Conservation (phyloP, 1,139 yeast genomes). For the Scheffersomyces quercinus region DNA sequence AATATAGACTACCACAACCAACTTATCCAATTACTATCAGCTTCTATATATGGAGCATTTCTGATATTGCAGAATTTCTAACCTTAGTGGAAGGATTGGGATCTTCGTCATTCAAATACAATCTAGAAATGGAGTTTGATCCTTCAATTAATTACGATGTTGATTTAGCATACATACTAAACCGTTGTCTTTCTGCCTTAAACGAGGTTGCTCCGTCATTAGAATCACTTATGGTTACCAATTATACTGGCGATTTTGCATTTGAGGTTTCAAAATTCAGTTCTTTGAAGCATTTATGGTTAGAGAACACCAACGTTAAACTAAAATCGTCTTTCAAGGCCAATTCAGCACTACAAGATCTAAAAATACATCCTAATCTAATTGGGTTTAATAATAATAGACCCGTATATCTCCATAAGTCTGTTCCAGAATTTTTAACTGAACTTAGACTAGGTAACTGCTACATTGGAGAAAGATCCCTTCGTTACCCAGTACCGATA, state of each 20-base stretch:
- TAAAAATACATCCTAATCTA: slow-evolving; percentile 16
- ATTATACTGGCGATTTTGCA: slow-evolving; percentile 15
- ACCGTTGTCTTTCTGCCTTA: slow-evolving; percentile 1
- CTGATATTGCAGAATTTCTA: slow-evolving; percentile 17
- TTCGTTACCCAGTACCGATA: slow-evolving; percentile 11
- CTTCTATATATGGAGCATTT: slow-evolving; percentile 22
- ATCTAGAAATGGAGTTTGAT: slow-evolving; percentile 25
- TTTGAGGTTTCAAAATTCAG: slow-evolving; percentile 14
- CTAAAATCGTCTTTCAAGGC: slow-evolving; percentile 8
- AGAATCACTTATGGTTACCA: slow-evolving; percentile 8
- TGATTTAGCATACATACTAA: slow-evolving; percentile 11
- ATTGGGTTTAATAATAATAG: slow-evolving; percentile 16
- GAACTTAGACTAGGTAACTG: slow-evolving; percentile 18
- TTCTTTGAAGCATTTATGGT: slow-evolving; percentile 15
- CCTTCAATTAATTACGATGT: slow-evolving; percentile 17
- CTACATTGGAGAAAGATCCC: slow-evolving; percentile 9
- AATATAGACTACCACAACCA: too few species aligned
- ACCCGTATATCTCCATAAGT: slow-evolving; percentile 8
- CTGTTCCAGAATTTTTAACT: slow-evolving; percentile 15
- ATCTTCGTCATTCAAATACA: slow-evolving; percentile 8
- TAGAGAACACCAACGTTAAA: slow-evolving; percentile 18
- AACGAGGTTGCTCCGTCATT: slow-evolving; percentile 2
- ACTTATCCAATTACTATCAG: slow-evolving; percentile 15
- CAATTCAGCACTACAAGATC: slow-evolving; percentile 3
- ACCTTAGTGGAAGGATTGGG: slow-evolving; percentile 6